phyloP scores from a whole-genome alignment of 345 rosid species.

The Syzygium oleosum region DNA sequence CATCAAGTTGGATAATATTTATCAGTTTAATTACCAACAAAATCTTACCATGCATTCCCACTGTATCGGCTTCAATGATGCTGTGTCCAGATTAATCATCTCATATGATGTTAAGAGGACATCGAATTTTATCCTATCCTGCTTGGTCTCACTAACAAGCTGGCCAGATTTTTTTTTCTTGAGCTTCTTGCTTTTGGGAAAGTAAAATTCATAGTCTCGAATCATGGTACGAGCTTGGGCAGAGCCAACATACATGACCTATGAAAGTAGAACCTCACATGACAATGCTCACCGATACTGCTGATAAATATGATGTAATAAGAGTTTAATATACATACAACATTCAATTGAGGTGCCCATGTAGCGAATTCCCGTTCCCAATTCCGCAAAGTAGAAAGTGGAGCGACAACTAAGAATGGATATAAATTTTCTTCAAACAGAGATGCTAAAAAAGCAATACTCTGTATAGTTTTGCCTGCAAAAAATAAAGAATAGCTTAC shows the following conservation, averaged over 20 bases:
- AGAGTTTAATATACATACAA: slow-evolving; percentile 44
- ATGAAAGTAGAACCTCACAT: neutral
- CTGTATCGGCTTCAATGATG: slow-evolving; percentile 78
- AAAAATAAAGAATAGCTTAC: slow-evolving; percentile 12
- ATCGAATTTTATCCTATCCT: slow-evolving; percentile 94
- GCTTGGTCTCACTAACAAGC: slow-evolving; percentile 67
- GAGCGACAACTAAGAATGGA: slow-evolving; percentile 97
- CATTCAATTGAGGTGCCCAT: slow-evolving; percentile 99
- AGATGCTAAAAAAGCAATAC: slow-evolving; percentile 97
- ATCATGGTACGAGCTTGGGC: slow-evolving; percentile 80
- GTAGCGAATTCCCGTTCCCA: slow-evolving; percentile 99
- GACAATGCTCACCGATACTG: neutral
- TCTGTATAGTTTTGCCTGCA: slow-evolving; percentile 96
- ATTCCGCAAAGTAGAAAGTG: slow-evolving; percentile 93
- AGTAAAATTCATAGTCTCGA: slow-evolving; percentile 89
- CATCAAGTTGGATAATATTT: slow-evolving; percentile 6
- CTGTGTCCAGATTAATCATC: slow-evolving; percentile 84
- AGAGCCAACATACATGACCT: slow-evolving; percentile 96
- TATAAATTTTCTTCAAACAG: slow-evolving; percentile 54
- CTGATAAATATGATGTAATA: neutral
- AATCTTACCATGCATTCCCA: slow-evolving; percentile 97
- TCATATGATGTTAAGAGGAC: slow-evolving; percentile 98
- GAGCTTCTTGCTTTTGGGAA: slow-evolving; percentile 63
- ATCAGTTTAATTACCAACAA: slow-evolving; percentile 6
- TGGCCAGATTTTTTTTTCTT: slow-evolving; percentile 94